Percentiles rank a stretch among this genome's conserved stretches.
Evolutionary conservation across 2,329 filamentous ascomycete species (phyloP).

Genomic region (Xylariomycetidae sp.): DNA sequence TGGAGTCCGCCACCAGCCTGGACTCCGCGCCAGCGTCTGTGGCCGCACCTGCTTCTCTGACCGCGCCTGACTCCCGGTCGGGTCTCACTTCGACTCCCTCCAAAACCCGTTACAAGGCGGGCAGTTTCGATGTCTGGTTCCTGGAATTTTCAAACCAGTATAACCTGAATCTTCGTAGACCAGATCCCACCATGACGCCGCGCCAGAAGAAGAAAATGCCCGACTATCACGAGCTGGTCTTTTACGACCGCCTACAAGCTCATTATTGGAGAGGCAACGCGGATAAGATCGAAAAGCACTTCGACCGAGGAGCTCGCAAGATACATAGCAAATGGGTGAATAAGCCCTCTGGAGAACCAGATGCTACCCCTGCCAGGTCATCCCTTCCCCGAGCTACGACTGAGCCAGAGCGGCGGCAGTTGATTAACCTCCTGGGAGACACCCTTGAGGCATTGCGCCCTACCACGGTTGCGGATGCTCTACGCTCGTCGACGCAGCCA

Average conservation of each 20-base stretch:
- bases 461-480: no score
- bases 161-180: conserved; percentile 18
- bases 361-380: conserved; percentile 14
- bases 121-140: conserved; percentile 22
- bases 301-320: conserved; percentile 15
- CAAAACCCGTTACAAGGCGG: conserved; percentile 5
- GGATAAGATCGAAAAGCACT: conserved; percentile 11
- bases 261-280: conserved; percentile 17
- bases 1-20: conserved; percentile 1
- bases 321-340: conserved; percentile 24
- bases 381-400: conserved; percentile 18
- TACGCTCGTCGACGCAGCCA: conserved; percentile 1
- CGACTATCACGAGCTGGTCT: conserved; percentile 17
- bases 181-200: conserved; percentile 15
- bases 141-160: conserved; percentile 24
- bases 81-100: conserved; percentile 7
- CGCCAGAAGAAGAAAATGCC: conserved; percentile 12
- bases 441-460: conserved; percentile 17
- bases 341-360: conserved; percentile 17
- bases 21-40: no score
- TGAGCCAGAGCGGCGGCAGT: conserved; percentile 17
- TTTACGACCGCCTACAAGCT: conserved; percentile 17
- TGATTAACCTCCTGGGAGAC: conserved; percentile 14
- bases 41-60: not conserved
- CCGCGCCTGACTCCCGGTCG: not conserved